Evolutionary conservation across 1,139 yeast genomes (phyloP), one percentile per base, ranked within the genome.

Genomic region (Ashbya aceris): DNA sequence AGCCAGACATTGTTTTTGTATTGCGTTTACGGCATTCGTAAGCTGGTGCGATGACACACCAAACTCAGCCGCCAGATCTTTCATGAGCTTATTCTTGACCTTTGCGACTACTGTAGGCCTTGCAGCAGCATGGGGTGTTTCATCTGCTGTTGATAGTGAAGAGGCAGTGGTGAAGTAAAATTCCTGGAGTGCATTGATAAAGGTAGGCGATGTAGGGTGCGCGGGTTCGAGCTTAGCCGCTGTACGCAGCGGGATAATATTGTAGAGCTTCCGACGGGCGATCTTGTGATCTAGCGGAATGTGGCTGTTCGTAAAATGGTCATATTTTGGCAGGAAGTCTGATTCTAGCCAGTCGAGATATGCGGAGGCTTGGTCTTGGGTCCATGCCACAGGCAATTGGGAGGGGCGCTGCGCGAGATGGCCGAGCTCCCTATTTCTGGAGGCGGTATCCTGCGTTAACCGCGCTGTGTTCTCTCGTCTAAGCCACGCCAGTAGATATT

Each of bases 271-370:
- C 37, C 58, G 50, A 30, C 44, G 46, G 17, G 60, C 61, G 36
- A 60, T 60, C 33, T 45, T 51, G 31, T 58, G 53, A 45, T 60
- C 64, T 32, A 60, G 49, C 8, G 50, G 47, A 17, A 49, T 34
- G 20, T 33, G 42, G 9, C 32, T 35, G 30, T 46, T 46, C 14
- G 30, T 30, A 4, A 42, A 48, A 11, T 36, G 32, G n/a, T 43
- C 37, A 41, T 36, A 38, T 8, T 17, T 39, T 1, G 54, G 51
- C 23, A 57, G 42, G 35, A 55, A 53, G 9, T 43, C 39, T 7
- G 45, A 33, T 31, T 60, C 56, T 8, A 58, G 38, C 62, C 63
- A 59, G 33, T 52, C 47, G 27, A 60, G 46, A 45, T 55, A 60
- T 13, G 48, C 43, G 2, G 45, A 30, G 3, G 55, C 53, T 14